Percentiles rank a stretch among this genome's conserved stretches.
These are phyloP conservation scores for Cytospora chrysosperma DNA, from an alignment of 2,329 filamentous ascomycete genomes.

Conservation along the genomic window DNA sequence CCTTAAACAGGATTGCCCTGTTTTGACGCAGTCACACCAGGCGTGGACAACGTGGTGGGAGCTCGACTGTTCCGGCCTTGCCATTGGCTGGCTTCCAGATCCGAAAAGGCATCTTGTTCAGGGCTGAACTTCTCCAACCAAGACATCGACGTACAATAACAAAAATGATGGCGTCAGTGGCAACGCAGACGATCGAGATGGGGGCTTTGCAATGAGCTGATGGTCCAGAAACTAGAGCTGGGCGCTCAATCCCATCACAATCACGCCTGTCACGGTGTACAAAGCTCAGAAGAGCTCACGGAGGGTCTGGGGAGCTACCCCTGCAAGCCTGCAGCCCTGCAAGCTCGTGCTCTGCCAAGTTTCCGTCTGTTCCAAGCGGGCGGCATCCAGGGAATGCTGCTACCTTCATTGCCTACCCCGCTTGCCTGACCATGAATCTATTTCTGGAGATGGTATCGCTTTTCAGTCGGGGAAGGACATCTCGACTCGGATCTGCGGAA, in stretches of 20 bases:
- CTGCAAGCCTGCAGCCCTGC: not conserved
- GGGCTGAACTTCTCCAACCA: conserved; percentile 4
- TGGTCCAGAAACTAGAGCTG: not conserved
- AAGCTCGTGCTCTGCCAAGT: conserved; percentile 10
- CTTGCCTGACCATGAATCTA: conserved; percentile 9
- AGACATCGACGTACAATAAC: not conserved
- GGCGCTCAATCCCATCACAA: not conserved
- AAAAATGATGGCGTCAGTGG: conserved; percentile 7
- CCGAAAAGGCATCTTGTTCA: not conserved
- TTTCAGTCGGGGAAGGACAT: not conserved
- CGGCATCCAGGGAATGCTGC: not conserved
- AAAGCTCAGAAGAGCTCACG: not conserved
- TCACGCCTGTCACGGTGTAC: too few relatives aligned
- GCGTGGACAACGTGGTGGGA: conserved; percentile 1
- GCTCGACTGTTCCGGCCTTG: not conserved
- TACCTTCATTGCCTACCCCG: conserved; percentile 8
- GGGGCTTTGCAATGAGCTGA: not conserved
- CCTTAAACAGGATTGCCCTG: not conserved
- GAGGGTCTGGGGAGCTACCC: conserved; percentile 4
- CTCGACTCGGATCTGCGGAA: not conserved
- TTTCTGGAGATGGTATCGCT: not conserved
- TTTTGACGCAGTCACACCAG: conserved; percentile 5
- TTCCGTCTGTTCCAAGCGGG: not conserved
- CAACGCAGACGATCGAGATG: conserved; percentile 11
- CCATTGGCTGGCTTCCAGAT: not conserved